These are phyloP conservation scores for Penicillium diatomitis DNA, from an alignment of 495 filamentous ascomycete genomes.

Conservation along the genomic window DNA sequence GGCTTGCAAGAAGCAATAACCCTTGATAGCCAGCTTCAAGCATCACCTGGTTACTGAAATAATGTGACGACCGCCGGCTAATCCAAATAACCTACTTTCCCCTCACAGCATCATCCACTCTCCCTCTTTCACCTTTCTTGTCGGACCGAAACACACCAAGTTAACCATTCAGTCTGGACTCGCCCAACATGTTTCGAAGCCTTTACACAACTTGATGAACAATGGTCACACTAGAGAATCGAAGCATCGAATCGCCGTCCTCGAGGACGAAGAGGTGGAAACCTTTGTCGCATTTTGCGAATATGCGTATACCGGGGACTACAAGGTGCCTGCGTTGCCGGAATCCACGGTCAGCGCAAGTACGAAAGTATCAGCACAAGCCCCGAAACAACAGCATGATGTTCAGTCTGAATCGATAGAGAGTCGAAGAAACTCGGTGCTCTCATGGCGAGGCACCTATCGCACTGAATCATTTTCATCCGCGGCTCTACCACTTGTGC, in stretches of 20 bases:
- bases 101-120: slow-evolving; percentile 32
- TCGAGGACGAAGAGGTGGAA: slow-evolving; percentile 39
- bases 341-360: not conserved
- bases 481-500: slow-evolving; percentile 11
- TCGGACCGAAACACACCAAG: slow-evolving; percentile 36
- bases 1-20: not conserved
- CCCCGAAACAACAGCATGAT: not conserved
- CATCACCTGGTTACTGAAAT: not conserved
- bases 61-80: not conserved
- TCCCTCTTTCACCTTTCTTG: slow-evolving; percentile 40
- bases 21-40: not conserved
- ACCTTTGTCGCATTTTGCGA: slow-evolving; percentile 41
- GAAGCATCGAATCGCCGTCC: slow-evolving; percentile 29
- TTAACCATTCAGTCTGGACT: slow-evolving; percentile 40
- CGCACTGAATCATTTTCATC: slow-evolving; percentile 19
- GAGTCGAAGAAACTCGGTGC: slow-evolving; percentile 1
- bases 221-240: slow-evolving; percentile 39
- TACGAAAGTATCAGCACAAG: not conserved
- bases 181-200: slow-evolving; percentile 38
- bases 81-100: not conserved
- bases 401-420: slow-evolving; percentile 5
- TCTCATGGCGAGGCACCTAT: slow-evolving; percentile 13
- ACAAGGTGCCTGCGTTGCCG: slow-evolving; percentile 23
- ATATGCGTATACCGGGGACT: slow-evolving; percentile 43
- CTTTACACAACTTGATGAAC: slow-evolving; percentile 38